These are phyloP conservation scores for Endocladia muricata DNA, from an alignment of 31 red algal species.

Conservation along the genomic window DNA sequence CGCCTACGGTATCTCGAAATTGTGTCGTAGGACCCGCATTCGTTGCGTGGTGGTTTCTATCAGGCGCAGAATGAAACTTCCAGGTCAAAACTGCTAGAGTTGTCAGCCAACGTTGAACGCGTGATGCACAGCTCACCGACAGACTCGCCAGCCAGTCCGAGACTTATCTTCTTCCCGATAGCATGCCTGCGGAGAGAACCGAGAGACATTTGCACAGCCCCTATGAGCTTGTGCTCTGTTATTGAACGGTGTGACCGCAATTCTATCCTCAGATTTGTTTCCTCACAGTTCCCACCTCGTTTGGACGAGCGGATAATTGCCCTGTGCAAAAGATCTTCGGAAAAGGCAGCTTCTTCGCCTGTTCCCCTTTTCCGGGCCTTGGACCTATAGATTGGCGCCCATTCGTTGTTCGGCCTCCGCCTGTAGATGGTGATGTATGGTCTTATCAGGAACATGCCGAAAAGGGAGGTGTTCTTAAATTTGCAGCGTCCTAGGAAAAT, in stretches of 20 bases:
- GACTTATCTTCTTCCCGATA: slow-evolving; percentile 72
- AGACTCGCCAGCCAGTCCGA: slow-evolving; percentile 75
- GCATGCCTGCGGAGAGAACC: slow-evolving; percentile 70
- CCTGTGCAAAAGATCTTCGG: slow-evolving; percentile 57
- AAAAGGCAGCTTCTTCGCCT: slow-evolving; percentile 67
- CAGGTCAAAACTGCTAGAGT: slow-evolving; percentile 75
- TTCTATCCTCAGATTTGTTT: slow-evolving; percentile 72
- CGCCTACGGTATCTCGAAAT: no score
- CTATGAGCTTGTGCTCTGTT: slow-evolving; percentile 75
- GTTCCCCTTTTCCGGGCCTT: slow-evolving; percentile 38
- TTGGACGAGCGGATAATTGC: slow-evolving; percentile 59
- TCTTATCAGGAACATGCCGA: slow-evolving; percentile 71
- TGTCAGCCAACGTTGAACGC: slow-evolving; percentile 52
- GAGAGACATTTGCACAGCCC: slow-evolving; percentile 81
- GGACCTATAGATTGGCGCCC: slow-evolving; percentile 80
- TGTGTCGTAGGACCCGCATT: no score
- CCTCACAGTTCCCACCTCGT: slow-evolving; percentile 47
- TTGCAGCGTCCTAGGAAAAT: slow-evolving; percentile 68
- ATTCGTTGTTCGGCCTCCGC: slow-evolving; percentile 74
- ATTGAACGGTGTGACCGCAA: slow-evolving; percentile 69
- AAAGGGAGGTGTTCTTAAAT: slow-evolving; percentile 66
- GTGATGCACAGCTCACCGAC: slow-evolving; percentile 72
- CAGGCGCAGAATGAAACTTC: slow-evolving; percentile 65
- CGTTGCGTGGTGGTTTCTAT: no score
- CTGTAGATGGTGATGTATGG: slow-evolving; percentile 80